A percentile compares a stretch with the other conserved stretches of the same genome.
Evolutionary conservation across 306 rosid genomes (phyloP).

Genomic region (Trichosanthes truncata): DNA sequence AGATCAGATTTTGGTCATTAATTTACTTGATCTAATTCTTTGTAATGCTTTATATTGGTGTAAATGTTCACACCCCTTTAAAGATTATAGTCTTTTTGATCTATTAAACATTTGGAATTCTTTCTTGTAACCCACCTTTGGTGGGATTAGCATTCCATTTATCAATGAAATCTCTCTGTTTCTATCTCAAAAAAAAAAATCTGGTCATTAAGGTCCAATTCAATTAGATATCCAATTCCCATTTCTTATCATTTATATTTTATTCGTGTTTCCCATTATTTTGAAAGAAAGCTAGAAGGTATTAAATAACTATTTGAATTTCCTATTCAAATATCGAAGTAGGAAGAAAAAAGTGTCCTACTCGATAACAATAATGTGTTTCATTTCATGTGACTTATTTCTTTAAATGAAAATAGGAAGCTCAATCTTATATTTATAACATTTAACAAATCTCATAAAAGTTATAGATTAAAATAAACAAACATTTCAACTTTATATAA

Average conservation of each 20-base stretch:
- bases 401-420: background rate
- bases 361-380: background rate
- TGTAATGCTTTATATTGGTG: too few relatives aligned
- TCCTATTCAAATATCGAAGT: background rate
- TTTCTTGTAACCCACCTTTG: too few relatives aligned
- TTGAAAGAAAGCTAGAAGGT: background rate
- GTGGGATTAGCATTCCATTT: too few relatives aligned
- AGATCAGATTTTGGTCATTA: background rate
- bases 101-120: too few relatives aligned
- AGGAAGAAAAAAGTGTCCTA: background rate
- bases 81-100: too few relatives aligned
- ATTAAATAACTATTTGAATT: background rate
- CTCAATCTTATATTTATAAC: background rate
- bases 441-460: background rate
- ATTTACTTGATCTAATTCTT: background rate
- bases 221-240: background rate
- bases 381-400: background rate
- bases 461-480: background rate
- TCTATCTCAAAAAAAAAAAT: background rate
- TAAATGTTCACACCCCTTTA: too few relatives aligned
- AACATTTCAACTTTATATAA: background rate
- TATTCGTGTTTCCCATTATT: background rate
- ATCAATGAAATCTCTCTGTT: too few relatives aligned
- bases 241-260: background rate
- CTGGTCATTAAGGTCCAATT: background rate